Conservation (phyloP, 345 rosid genomes). For the Hibiscus tridactylites region DNA sequence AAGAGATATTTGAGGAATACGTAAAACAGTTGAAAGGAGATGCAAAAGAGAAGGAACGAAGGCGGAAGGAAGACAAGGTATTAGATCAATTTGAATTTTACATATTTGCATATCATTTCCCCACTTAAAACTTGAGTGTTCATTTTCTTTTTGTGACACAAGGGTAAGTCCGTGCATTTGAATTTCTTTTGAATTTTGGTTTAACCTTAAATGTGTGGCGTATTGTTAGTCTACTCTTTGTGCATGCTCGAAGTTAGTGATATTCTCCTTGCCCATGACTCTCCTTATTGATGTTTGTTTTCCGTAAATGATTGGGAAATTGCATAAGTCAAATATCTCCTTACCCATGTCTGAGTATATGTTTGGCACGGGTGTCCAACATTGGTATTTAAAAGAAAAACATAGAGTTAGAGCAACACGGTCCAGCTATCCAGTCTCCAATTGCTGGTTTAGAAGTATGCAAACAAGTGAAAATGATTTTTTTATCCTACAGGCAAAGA, state of each 20-base stretch:
- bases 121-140: neutral
- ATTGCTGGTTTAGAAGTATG: neutral
- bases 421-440: neutral
- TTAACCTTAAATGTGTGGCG: neutral
- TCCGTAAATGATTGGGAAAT: neutral
- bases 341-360: neutral
- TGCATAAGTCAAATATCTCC: neutral
- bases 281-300: neutral
- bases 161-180: neutral
- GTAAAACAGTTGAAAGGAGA: constrained; percentile 55
- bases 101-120: neutral
- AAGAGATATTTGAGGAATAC: constrained; percentile 62
- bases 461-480: neutral
- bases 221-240: neutral
- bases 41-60: constrained; percentile 48
- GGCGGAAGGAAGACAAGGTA: constrained; percentile 75
- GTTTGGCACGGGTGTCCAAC: neutral
- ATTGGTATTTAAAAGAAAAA: neutral
- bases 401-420: neutral
- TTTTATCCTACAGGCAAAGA: constrained; percentile 46
- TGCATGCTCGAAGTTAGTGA: neutral
- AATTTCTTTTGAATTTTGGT: neutral
- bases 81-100: neutral
- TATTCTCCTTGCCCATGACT: neutral
- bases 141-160: neutral